Base-by-base conservation (phyloP, 75 land plant species). In the Pinus taeda region DNA sequence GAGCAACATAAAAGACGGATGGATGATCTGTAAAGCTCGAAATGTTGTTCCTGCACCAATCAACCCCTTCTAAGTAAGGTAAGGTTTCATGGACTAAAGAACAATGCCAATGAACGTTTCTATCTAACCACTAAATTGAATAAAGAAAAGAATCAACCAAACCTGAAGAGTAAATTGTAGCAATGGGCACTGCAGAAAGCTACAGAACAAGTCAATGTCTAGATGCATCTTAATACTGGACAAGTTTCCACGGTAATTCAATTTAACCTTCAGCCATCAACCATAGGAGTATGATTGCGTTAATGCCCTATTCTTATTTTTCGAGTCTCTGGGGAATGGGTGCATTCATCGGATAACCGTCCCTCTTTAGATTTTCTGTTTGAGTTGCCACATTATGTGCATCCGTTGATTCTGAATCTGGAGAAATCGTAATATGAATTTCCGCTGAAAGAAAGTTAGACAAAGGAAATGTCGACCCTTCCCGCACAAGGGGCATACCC, bases 301-400 rank as follows among this genome's bases (percentile, higher is more conserved):
- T 39, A 18, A 0, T 39, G 9, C 71, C 71, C 18, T 67, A 12
- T 39, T 39, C 37, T 18, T 69, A n/a, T 69, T 49, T 69, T 39
- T 69, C 39, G n/a, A 69, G 7, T 7, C 8, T 42, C 6, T 37
- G 71, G n/a, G 71, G 71, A 69, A 69, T 69, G 53, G 71, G 71
- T 42, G 71, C 42, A 69, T 36, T 69, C 53, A 69, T 69, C 15
- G 39, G 69, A 65, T 33, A 36, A 9, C n/a, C 53, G 37, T 69
- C 49, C 9, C 9, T 20, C 15, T 42, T 39, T 5, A 13, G 6
- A 8, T 69, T 69, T 69, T 45, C 71, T n/a, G 2, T 39, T 9
- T 69, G 71, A 69, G 7, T 22, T 20, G 24, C 53, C 39, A 18
- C 53, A 8, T 33, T 8, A 17, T 69, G 24, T 39, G 71, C 71